A percentile compares a stretch with the other conserved stretches of the same genome.
These are phyloP conservation scores for Fusarium lateritium DNA, from an alignment of 2,329 filamentous ascomycete genomes.

Conservation along the genomic window DNA sequence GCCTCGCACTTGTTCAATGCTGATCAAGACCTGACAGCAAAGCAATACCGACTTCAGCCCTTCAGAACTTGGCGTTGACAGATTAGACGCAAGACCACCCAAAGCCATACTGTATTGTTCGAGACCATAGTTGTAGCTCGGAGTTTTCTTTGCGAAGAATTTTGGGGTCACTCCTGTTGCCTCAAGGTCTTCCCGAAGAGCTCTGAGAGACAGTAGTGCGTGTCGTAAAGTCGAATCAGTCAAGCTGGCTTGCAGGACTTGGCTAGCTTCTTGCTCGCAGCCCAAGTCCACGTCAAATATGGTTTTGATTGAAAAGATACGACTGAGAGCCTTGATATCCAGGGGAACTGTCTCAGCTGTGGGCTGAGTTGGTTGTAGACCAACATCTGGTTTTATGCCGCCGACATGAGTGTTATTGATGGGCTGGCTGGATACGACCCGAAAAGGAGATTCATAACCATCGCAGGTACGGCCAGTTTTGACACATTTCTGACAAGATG, in stretches of 20 bases:
- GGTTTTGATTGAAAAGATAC: conserved; percentile 60
- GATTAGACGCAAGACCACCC: conserved; percentile 56
- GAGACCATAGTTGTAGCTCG: conserved; percentile 56
- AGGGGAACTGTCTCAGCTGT: conserved; percentile 37
- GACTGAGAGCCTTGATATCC: conserved; percentile 55
- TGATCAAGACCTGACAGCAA: conserved; percentile 64
- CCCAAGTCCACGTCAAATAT: conserved; percentile 56
- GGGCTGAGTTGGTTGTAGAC: conserved; percentile 5
- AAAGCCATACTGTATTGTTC: conserved; percentile 61
- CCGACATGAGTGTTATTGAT: not conserved
- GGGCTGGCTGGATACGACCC: conserved; percentile 45
- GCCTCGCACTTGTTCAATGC: conserved; percentile 60
- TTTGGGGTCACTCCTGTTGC: conserved; percentile 45
- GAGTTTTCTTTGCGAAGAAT: conserved; percentile 48
- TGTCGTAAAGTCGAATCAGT: conserved; percentile 56
- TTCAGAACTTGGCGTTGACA: conserved; percentile 53
- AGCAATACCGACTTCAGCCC: conserved; percentile 58
- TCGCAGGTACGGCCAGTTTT: conserved; percentile 59
- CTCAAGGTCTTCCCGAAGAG: conserved; percentile 59
- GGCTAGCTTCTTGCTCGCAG: conserved; percentile 57
- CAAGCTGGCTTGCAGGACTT: conserved; percentile 57
- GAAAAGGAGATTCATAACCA: conserved; percentile 59
- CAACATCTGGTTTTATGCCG: conserved; percentile 30
- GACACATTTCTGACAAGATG: conserved; percentile 55
- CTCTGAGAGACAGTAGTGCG: conserved; percentile 58